These are phyloP conservation scores for Euphorbia tirucalli DNA, from an alignment of 345 rosid species.

Conservation along the genomic window DNA sequence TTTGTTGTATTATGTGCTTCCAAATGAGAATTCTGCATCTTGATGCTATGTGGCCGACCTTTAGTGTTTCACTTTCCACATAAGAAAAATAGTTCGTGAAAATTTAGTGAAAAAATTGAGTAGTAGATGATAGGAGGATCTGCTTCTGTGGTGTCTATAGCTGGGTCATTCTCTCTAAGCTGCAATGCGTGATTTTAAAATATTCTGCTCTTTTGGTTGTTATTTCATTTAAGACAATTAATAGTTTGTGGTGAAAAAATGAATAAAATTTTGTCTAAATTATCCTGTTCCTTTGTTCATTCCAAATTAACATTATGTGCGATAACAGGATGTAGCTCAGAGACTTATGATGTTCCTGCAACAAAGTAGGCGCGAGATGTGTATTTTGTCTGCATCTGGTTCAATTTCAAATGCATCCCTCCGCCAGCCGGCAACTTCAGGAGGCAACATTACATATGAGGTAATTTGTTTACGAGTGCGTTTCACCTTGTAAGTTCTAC, in stretches of 20 bases:
- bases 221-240: neutral
- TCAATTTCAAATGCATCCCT: conserved; percentile 73
- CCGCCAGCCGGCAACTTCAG: conserved; percentile 76
- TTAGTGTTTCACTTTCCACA: neutral
- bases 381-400: conserved; percentile 89
- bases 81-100: neutral
- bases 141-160: neutral
- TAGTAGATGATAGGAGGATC: neutral
- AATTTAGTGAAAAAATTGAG: neutral
- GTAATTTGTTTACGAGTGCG: conserved; percentile 34
- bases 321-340: conserved; percentile 74
- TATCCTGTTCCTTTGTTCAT: conserved; percentile 7
- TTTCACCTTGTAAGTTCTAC: neutral
- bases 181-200: neutral
- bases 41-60: neutral
- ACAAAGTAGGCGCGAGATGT: conserved; percentile 76
- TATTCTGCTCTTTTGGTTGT: conserved; percentile 3
- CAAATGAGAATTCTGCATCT: neutral
- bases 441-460: conserved; percentile 77
- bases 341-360: conserved; percentile 63
- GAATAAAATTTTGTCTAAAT: neutral
- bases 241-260: neutral
- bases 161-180: neutral
- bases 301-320: conserved; percentile 20
- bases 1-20: neutral